phyloP scores from a whole-genome alignment of 495 filamentous ascomycete species.

The Rhizodiscina lignyota region DNA sequence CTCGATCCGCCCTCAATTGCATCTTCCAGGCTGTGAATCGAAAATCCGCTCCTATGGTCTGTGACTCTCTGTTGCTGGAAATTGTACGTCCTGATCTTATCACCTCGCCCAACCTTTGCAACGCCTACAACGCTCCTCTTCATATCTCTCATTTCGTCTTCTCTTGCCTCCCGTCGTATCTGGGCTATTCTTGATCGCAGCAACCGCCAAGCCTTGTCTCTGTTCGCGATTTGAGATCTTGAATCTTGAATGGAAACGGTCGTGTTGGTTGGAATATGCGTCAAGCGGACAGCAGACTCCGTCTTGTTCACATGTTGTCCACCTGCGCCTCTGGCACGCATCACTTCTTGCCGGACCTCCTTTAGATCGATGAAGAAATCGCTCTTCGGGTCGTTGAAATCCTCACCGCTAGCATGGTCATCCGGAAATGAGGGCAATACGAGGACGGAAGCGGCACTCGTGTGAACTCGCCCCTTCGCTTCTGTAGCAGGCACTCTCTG shows the following conservation, averaged over 20 bases:
- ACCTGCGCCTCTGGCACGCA: constrained; percentile 82
- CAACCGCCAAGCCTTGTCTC: constrained; percentile 70
- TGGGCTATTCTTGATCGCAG: constrained; percentile 74
- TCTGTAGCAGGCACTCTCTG: constrained; percentile 88
- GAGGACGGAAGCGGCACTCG: constrained; percentile 78
- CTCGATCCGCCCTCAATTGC: constrained; percentile 40
- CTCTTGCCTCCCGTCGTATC: constrained; percentile 60
- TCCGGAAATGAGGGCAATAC: constrained; percentile 76
- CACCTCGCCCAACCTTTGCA: constrained; percentile 65
- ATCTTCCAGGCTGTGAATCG: constrained; percentile 64
- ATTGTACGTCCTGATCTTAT: constrained; percentile 94
- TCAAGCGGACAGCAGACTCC: constrained; percentile 85
- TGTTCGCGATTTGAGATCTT: constrained; percentile 78
- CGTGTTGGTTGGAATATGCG: constrained; percentile 74
- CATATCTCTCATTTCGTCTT: constrained; percentile 60
- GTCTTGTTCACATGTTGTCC: constrained; percentile 98
- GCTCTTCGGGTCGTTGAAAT: constrained; percentile 67
- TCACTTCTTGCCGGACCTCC: constrained; percentile 75
- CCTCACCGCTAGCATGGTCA: constrained; percentile 22
- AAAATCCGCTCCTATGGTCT: constrained; percentile 77
- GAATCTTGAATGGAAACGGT: constrained; percentile 84
- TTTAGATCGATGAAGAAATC: constrained; percentile 79
- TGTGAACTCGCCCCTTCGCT: constrained; percentile 77
- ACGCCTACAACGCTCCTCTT: constrained; percentile 62
- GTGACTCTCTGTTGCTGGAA: constrained; percentile 86